Base-by-base conservation (phyloP, 495 filamentous ascomycete genomes). In the Lindgomyces ingoldianus region DNA sequence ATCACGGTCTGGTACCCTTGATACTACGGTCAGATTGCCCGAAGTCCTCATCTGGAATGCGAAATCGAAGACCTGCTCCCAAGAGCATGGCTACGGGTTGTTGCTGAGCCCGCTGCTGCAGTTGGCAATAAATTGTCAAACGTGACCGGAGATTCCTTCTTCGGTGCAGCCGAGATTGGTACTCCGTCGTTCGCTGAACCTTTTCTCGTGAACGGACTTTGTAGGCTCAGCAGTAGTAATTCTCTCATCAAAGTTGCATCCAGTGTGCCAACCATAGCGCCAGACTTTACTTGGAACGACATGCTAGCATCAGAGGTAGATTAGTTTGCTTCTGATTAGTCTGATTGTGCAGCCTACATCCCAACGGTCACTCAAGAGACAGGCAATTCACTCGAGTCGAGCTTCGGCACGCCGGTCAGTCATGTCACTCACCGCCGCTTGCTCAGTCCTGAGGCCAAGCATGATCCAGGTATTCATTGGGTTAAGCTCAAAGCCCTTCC, bases 401-500 rank as follows among this genome's bases (percentile, higher is more conserved):
- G 14, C 42, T 4, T 18, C 51, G 51, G 16, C n/a, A n/a, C 21
- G 49, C 19, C 49, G 25, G 19, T 14, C 49, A 39, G 25, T 45
- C 62, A 54, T 59, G 42, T 41, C 52, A 25, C 62, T 70, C 67
- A 65, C 67, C 62, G 62, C 67, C 57, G 39, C 49, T 56, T 56
- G n/a, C 25, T n/a, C 14, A 29, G 33, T 19, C 57, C 29, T 48
- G 19, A 57, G n/a, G 51, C 46, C 53, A 51, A 22, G 53, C 45
- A 57, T 29, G 29, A 25, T 48, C 29, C 45, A 8, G 27, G 48
- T 18, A 30, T n/a, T 9, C 22, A 18, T 60, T 33, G 55, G 55
- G 53, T 22, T 21, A 60, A 65, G 62, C 54, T 46, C 26, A n/a
- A 19, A n/a, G 19, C 26, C 42, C n/a, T n/a, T 44, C 48, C 42